Conservation (phyloP, 768 basidiomycete genomes). For the Agrocybe chaxingu region DNA sequence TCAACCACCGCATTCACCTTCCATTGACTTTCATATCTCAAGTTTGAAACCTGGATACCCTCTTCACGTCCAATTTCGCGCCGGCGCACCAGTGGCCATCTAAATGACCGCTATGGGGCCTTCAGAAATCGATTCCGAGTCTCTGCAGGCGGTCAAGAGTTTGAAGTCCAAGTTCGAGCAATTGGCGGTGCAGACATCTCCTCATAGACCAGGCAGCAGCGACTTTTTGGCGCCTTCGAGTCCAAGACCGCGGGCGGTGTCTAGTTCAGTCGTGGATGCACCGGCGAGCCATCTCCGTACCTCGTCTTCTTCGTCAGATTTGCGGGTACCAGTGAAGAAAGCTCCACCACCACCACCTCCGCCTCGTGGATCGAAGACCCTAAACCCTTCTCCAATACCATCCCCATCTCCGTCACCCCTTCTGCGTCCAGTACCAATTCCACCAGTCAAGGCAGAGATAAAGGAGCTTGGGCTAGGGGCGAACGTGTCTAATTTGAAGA, state of each 20-base stretch:
- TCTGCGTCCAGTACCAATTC: constrained; percentile 47
- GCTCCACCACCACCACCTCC: constrained; percentile 62
- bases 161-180: constrained; percentile 72
- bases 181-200: constrained; percentile 42
- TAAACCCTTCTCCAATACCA: constrained; percentile 34
- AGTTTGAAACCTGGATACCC: too few relatives aligned
- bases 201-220: constrained; percentile 10
- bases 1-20: too few relatives aligned
- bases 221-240: constrained; percentile 27
- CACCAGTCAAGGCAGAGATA: constrained; percentile 16
- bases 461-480: constrained; percentile 10
- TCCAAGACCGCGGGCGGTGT: constrained; percentile 38
- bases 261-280: constrained; percentile 27
- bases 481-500: constrained; percentile 17
- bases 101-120: constrained; percentile 8
- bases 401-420: constrained; percentile 47
- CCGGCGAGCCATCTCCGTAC: constrained; percentile 33
- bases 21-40: too few relatives aligned
- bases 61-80: too few relatives aligned
- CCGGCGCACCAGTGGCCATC: too few relatives aligned
- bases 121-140: constrained; percentile 48
- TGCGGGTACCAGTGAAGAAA: constrained; percentile 41
- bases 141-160: constrained; percentile 63
- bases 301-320: constrained; percentile 54
- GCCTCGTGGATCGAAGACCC: constrained; percentile 29